These are phyloP conservation scores for Trypethelium eluteriae DNA, from an alignment of 495 filamentous ascomycete species.

Conservation along the genomic window DNA sequence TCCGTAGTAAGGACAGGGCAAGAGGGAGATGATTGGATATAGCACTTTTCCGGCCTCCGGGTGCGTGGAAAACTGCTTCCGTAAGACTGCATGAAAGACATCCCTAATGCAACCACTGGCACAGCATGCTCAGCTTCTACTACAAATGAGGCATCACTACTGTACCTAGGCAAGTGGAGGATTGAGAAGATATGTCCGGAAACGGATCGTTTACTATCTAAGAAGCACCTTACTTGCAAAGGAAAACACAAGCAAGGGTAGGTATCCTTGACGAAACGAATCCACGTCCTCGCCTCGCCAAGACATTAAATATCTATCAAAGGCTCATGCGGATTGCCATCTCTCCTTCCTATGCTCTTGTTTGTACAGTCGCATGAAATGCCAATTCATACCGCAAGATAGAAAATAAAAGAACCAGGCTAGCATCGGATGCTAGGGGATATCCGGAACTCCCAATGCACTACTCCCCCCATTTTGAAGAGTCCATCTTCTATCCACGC, in stretches of 20 bases:
- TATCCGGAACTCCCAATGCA: slow-evolving; percentile 12
- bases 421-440: slow-evolving; percentile 11
- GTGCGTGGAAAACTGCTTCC: not conserved
- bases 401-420: slow-evolving; percentile 34
- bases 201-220: slow-evolving; percentile 7
- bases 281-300: slow-evolving; percentile 11
- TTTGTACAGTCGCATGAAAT: slow-evolving; percentile 6
- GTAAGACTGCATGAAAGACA: not conserved
- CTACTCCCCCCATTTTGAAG: slow-evolving; percentile 20
- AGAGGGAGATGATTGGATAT: not conserved
- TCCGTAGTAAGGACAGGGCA: not conserved
- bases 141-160: not conserved
- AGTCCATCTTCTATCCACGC: slow-evolving; percentile 70
- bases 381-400: not conserved
- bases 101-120: not conserved
- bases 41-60: not conserved
- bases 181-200: not conserved
- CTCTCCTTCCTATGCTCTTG: slow-evolving; percentile 8
- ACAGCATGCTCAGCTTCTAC: not conserved
- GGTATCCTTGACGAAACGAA: slow-evolving; percentile 12
- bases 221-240: slow-evolving; percentile 3
- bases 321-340: slow-evolving; percentile 11
- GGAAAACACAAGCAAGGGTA: slow-evolving; percentile 11
- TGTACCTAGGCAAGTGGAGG: not conserved
- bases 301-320: slow-evolving; percentile 11